Evolutionary conservation across 2,329 filamentous ascomycete species (phyloP).

Genomic region (Ceratocystis huliohia): DNA sequence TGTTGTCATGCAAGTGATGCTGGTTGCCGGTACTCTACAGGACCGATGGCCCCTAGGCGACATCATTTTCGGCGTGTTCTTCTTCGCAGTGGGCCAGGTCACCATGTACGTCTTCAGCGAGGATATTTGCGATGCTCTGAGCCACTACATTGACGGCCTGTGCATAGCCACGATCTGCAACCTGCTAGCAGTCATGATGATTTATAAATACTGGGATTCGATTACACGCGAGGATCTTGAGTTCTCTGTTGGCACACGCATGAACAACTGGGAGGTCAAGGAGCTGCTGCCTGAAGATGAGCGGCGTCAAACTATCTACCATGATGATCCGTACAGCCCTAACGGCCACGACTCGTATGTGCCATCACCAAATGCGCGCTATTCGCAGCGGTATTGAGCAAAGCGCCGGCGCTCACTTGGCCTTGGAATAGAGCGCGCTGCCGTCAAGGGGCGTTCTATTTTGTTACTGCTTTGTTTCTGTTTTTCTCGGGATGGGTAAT

Average conservation of each 20-base stretch:
- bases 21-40: slow-evolving; percentile 80
- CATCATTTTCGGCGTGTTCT: slow-evolving; percentile 78
- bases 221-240: slow-evolving; percentile 97
- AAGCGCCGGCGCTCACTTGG: background rate
- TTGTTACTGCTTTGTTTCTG: background rate
- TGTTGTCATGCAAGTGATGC: slow-evolving; percentile 70
- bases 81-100: slow-evolving; percentile 85
- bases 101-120: slow-evolving; percentile 82
- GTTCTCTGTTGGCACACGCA: slow-evolving; percentile 88
- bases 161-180: slow-evolving; percentile 95
- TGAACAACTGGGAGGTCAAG: slow-evolving; percentile 98
- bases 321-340: slow-evolving; percentile 52
- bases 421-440: background rate
- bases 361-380: slow-evolving; percentile 11
- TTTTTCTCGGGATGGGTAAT: background rate
- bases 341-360: slow-evolving; percentile 23
- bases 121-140: slow-evolving; percentile 67
- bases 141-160: slow-evolving; percentile 87
- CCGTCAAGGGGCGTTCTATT: background rate
- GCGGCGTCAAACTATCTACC: slow-evolving; percentile 58
- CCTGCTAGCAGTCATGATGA: slow-evolving; percentile 94
- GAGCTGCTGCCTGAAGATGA: slow-evolving; percentile 75
- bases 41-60: slow-evolving; percentile 93
- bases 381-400: slow-evolving; percentile 19
- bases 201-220: slow-evolving; percentile 99